Conservation (phyloP, 805 yeast species). For the Metahyphopichia silvanorum region DNA sequence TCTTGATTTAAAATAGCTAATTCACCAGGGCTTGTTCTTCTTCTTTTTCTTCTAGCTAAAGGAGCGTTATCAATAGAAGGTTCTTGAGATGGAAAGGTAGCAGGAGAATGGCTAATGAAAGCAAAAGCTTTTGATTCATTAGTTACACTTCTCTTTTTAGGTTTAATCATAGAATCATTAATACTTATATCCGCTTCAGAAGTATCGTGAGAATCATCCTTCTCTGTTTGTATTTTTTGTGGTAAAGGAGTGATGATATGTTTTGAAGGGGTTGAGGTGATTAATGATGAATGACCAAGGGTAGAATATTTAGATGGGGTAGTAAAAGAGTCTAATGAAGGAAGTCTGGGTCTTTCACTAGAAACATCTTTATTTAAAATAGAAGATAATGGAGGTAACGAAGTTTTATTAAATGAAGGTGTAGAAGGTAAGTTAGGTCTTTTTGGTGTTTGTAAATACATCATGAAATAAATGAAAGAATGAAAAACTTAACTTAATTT, state of each 20-base stretch:
- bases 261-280: slow-evolving; percentile 7
- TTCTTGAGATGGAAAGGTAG: slow-evolving; percentile 79
- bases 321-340: slow-evolving; percentile 21
- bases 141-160: slow-evolving; percentile 1
- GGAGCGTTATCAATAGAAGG: slow-evolving; percentile 89
- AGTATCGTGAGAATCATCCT: slow-evolving; percentile 4
- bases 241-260: slow-evolving; percentile 1
- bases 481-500: no score
- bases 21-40: slow-evolving; percentile 91
- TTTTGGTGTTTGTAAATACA: slow-evolving; percentile 33
- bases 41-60: slow-evolving; percentile 87
- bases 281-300: slow-evolving; percentile 4
- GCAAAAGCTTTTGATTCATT: slow-evolving; percentile 53
- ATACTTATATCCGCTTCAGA: slow-evolving; percentile 3
- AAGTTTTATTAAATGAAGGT: slow-evolving; percentile 17
- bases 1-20: slow-evolving; percentile 76
- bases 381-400: slow-evolving; percentile 39
- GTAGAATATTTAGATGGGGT: slow-evolving; percentile 10
- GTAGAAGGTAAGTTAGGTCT: slow-evolving; percentile 25
- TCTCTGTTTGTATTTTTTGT: no score
- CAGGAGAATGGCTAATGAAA: slow-evolving; percentile 89
- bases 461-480: no score
- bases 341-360: slow-evolving; percentile 16
- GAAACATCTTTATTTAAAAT: slow-evolving; percentile 2
- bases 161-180: slow-evolving; percentile 3